These are phyloP conservation scores for Stagonosporopsis cucurbitacearum DNA, from an alignment of 2,329 filamentous ascomycete species.

Conservation along the genomic window DNA sequence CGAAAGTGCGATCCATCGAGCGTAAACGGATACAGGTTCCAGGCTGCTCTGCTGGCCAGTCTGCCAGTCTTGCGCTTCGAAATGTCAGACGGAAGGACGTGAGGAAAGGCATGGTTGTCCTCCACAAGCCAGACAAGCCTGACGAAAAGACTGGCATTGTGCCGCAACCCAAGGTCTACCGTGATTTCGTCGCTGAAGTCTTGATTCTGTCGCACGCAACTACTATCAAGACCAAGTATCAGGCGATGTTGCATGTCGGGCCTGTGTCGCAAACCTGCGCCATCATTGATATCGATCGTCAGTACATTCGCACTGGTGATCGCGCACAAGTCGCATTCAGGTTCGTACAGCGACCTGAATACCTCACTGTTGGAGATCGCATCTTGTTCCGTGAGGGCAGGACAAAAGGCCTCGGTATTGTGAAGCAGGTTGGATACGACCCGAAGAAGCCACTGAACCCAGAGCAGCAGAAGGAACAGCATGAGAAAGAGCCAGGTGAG, in stretches of 20 bases:
- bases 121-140: slow-evolving; percentile 79
- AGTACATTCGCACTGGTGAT: slow-evolving; percentile 92
- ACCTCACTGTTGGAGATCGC: slow-evolving; percentile 84
- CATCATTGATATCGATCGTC: slow-evolving; percentile 97
- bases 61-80: slow-evolving; percentile 88
- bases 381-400: slow-evolving; percentile 92
- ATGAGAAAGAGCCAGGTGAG: slow-evolving; percentile 26
- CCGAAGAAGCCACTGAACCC: slow-evolving; percentile 56
- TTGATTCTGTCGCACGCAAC: slow-evolving; percentile 95
- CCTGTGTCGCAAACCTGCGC: slow-evolving; percentile 94
- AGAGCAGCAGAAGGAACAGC: slow-evolving; percentile 33
- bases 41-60: slow-evolving; percentile 88
- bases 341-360: slow-evolving; percentile 94
- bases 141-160: slow-evolving; percentile 45
- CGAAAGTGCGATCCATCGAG: slow-evolving; percentile 90
- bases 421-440: slow-evolving; percentile 91
- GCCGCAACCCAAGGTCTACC: slow-evolving; percentile 58
- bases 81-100: slow-evolving; percentile 90
- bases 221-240: slow-evolving; percentile 95
- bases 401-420: slow-evolving; percentile 94
- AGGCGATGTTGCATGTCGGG: slow-evolving; percentile 97
- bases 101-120: slow-evolving; percentile 95
- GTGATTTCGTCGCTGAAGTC: slow-evolving; percentile 71
- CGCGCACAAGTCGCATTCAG: slow-evolving; percentile 92
- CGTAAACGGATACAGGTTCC: slow-evolving; percentile 90